Evolutionary conservation across 2,329 filamentous ascomycete species (phyloP).

Genomic region (Paracamarosporium sp.): DNA sequence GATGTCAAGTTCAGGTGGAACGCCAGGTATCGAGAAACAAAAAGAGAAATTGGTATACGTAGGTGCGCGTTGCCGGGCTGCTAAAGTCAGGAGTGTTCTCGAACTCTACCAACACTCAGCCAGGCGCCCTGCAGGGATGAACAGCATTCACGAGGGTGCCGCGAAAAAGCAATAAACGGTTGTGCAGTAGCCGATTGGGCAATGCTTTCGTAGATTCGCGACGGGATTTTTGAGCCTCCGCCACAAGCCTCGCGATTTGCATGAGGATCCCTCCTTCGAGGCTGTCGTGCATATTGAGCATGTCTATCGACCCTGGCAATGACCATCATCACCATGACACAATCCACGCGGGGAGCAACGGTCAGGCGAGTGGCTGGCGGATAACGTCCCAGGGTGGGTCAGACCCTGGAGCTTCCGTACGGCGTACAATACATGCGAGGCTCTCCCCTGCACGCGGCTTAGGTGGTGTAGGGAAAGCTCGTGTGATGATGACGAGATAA

Average conservation of each 20-base stretch:
- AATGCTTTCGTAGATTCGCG: neutral
- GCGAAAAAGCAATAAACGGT: neutral
- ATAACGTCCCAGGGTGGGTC: neutral
- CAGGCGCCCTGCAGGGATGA: neutral
- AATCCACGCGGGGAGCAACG: constrained; percentile 1
- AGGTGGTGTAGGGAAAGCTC: neutral
- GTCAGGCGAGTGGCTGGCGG: constrained; percentile 6
- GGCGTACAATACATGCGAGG: neutral
- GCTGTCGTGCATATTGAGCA: constrained; percentile 16
- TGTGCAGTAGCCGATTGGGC: neutral
- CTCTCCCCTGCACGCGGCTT: neutral
- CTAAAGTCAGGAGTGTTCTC: neutral
- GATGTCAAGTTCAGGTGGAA: too few species aligned
- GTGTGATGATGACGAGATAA: constrained; percentile 3
- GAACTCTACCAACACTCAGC: neutral
- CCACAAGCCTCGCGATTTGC: constrained; percentile 8
- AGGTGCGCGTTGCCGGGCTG: neutral
- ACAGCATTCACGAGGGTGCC: neutral
- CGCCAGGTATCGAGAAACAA: too few species aligned
- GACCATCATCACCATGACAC: too few species aligned
- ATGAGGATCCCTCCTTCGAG: constrained; percentile 9
- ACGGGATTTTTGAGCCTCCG: constrained; percentile 3
- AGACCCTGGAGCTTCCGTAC: neutral
- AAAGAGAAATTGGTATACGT: neutral
- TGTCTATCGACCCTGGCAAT: constrained; percentile 12